These are phyloP conservation scores for Apophysomyces elegans DNA, from an alignment of 371 early-diverging fungal species.

Conservation along the genomic window DNA sequence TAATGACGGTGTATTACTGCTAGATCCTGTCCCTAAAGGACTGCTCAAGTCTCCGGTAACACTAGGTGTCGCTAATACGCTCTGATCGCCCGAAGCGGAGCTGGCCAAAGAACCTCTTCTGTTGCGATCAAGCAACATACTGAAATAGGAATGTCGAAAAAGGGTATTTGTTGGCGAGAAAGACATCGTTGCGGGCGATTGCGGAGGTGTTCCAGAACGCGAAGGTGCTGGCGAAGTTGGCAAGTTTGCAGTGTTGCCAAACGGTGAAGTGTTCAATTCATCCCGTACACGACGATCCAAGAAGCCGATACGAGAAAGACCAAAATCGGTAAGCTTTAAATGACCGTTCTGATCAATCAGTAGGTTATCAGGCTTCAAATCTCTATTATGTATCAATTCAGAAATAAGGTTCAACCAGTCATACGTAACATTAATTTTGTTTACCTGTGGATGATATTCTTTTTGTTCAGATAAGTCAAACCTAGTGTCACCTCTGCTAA, in stretches of 20 bases:
- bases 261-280: constrained; percentile 39
- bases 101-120: constrained; percentile 37
- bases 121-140: constrained; percentile 27
- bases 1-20: neutral
- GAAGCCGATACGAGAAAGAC: constrained; percentile 88
- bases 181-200: constrained; percentile 17
- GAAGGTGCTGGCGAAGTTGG: constrained; percentile 53
- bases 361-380: constrained; percentile 92
- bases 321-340: constrained; percentile 95
- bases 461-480: constrained; percentile 91
- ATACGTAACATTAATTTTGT: neutral
- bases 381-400: constrained; percentile 48
- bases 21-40: neutral
- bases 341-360: constrained; percentile 91
- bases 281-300: constrained; percentile 79
- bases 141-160: constrained; percentile 42
- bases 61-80: constrained; percentile 12
- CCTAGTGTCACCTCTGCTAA: constrained; percentile 94
- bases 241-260: constrained; percentile 24
- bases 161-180: constrained; percentile 22
- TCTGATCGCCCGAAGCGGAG: constrained; percentile 22
- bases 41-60: constrained; percentile 1
- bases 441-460: constrained; percentile 87
- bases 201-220: constrained; percentile 46
- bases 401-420: neutral